phyloP scores from a whole-genome alignment of 345 rosid genomes.

The Camelina neglecta region DNA sequence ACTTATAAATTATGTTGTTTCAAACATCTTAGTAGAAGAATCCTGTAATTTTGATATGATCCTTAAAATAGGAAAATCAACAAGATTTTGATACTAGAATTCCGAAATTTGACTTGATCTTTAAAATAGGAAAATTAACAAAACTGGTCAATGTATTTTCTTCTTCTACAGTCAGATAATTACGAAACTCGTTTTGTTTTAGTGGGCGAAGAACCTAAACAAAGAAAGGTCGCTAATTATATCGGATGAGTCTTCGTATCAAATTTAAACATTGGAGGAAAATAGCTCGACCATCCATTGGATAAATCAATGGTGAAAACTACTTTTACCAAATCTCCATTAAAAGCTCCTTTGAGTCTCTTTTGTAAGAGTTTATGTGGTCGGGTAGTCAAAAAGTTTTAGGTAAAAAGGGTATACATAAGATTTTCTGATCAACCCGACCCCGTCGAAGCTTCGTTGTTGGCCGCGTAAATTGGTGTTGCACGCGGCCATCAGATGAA shows the following conservation, averaged over 20 bases:
- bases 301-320: constrained; percentile 41
- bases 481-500: constrained; percentile 47
- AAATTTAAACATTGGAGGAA: constrained; percentile 46
- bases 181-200: constrained; percentile 28
- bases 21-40: constrained; percentile 7
- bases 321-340: constrained; percentile 37
- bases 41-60: neutral
- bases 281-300: constrained; percentile 39
- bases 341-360: constrained; percentile 40
- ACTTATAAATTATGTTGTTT: neutral
- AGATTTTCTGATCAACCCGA: constrained; percentile 41
- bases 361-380: constrained; percentile 42
- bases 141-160: constrained; percentile 35
- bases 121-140: constrained; percentile 33
- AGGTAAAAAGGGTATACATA: constrained; percentile 13
- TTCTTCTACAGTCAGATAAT: constrained; percentile 22
- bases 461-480: constrained; percentile 51
- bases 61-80: constrained; percentile 29
- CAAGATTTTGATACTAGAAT: constrained; percentile 15
- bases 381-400: constrained; percentile 43
- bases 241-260: constrained; percentile 38
- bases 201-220: constrained; percentile 38
- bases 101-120: neutral
- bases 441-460: constrained; percentile 37
- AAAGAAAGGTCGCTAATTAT: constrained; percentile 37